phyloP scores from a whole-genome alignment of 495 filamentous ascomycete genomes.

The Aspergillus conjunctus region DNA sequence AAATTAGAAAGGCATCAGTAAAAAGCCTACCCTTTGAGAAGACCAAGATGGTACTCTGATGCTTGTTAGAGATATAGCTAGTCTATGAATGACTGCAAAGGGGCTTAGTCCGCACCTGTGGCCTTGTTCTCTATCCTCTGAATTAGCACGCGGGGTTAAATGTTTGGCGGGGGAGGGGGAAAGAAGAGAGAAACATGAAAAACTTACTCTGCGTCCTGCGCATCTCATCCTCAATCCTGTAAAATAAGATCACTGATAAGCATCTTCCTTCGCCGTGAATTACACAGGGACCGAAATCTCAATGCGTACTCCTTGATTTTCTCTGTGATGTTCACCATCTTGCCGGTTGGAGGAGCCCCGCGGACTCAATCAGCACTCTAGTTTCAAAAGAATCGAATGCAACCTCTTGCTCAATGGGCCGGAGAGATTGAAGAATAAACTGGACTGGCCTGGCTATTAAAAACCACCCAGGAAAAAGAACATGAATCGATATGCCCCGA shows the following conservation, averaged over 20 bases:
- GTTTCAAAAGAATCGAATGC: constrained; percentile 7
- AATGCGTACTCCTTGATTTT: constrained; percentile 93
- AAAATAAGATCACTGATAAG: constrained; percentile 20
- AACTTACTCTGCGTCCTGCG: constrained; percentile 88
- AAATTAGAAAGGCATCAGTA: background rate
- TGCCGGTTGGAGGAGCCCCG: constrained; percentile 50
- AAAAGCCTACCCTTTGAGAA: constrained; percentile 81
- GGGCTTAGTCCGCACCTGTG: constrained; percentile 65
- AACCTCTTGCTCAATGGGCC: background rate
- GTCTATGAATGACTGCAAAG: constrained; percentile 6
- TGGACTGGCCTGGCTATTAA: background rate
- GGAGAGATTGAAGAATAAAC: background rate
- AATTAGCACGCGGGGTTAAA: constrained; percentile 38
- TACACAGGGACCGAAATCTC: background rate
- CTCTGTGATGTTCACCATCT: constrained; percentile 99
- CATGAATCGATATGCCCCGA: background rate
- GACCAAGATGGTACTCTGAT: constrained; percentile 94
- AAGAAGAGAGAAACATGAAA: background rate
- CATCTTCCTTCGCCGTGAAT: background rate
- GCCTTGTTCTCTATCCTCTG: constrained; percentile 90
- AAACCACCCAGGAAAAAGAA: background rate
- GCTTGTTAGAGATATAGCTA: constrained; percentile 19
- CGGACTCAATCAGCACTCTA: constrained; percentile 27
- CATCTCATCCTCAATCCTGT: constrained; percentile 99
- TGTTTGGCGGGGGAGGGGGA: constrained; percentile 9